Percentiles rank a stretch among this genome's conserved stretches.
These are phyloP conservation scores for Fusarium redolens DNA, from an alignment of 2,329 filamentous ascomycete species.

Conservation along the genomic window DNA sequence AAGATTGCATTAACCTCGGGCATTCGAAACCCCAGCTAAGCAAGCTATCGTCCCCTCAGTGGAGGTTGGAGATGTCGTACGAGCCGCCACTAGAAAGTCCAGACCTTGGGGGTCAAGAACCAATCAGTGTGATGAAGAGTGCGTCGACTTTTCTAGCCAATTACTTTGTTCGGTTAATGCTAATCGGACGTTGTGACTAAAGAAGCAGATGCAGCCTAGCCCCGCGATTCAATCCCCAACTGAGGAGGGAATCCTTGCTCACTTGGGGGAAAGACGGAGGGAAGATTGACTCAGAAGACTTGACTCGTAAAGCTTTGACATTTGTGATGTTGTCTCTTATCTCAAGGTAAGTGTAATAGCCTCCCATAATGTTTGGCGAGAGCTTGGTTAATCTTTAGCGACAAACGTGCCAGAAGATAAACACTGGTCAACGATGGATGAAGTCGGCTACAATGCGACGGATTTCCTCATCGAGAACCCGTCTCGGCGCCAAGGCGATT, in stretches of 20 bases:
- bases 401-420: neutral
- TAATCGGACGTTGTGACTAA: conserved; percentile 3
- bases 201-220: neutral
- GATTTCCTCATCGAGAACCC: conserved; percentile 1
- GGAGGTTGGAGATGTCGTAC: conserved; percentile 26
- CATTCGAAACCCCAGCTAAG: neutral
- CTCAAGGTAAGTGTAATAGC: neutral
- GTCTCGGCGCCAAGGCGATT: conserved; percentile 15
- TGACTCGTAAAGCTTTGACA: neutral
- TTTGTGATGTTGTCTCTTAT: neutral
- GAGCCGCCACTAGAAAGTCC: neutral
- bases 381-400: too few species aligned
- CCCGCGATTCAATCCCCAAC: neutral
- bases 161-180: neutral
- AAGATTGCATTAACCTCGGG: neutral
- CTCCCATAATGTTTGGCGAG: neutral
- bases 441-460: neutral
- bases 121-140: neutral
- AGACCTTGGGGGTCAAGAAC: neutral
- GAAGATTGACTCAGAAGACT: neutral
- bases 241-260: neutral
- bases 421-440: fast-evolving
- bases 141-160: neutral
- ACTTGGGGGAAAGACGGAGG: neutral
- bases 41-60: neutral